Conservation (phyloP, 2,329 filamentous ascomycete genomes). For the Paraconiothyrium brasiliense region DNA sequence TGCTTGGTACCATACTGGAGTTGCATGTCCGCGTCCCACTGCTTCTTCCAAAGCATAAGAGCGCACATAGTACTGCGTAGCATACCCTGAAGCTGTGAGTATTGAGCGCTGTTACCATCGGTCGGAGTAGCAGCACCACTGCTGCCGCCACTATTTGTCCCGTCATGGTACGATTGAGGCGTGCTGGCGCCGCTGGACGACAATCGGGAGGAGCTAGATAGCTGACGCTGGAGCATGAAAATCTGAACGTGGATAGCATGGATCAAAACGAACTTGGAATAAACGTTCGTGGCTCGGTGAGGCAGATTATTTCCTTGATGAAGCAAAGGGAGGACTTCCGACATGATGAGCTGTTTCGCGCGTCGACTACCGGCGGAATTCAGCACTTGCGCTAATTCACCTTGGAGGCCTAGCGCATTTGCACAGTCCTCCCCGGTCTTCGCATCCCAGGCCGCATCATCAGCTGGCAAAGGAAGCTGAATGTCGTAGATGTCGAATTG, state of each 20-base stretch:
- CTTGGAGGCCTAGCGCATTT: slow-evolving; percentile 70
- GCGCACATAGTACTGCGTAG: slow-evolving; percentile 60
- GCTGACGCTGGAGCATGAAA: slow-evolving; percentile 60
- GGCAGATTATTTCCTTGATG: slow-evolving; percentile 69
- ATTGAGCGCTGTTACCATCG: slow-evolving; percentile 55
- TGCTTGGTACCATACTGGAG: slow-evolving; percentile 72
- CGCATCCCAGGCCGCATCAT: slow-evolving; percentile 80
- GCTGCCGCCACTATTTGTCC: slow-evolving; percentile 35
- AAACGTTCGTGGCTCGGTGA: slow-evolving; percentile 73
- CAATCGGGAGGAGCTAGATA: slow-evolving; percentile 37
- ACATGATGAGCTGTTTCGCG: slow-evolving; percentile 71
- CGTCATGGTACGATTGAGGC: slow-evolving; percentile 64
- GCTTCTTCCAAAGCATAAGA: slow-evolving; percentile 75
- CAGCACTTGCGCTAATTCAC: slow-evolving; percentile 62
- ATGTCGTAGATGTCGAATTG: slow-evolving; percentile 72
- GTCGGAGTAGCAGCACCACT: slow-evolving; percentile 56
- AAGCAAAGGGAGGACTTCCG: slow-evolving; percentile 68
- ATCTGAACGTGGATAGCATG: slow-evolving; percentile 74
- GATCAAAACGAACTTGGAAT: slow-evolving; percentile 77
- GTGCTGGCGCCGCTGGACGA: slow-evolving; percentile 61
- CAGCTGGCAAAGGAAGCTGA: slow-evolving; percentile 72
- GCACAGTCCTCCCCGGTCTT: slow-evolving; percentile 67
- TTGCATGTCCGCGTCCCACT: slow-evolving; percentile 75
- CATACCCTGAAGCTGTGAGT: slow-evolving; percentile 58
- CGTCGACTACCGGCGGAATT: slow-evolving; percentile 72